Evolutionary conservation across 2,329 filamentous ascomycete species (phyloP).

Genomic region (Hypoxylon sp.): DNA sequence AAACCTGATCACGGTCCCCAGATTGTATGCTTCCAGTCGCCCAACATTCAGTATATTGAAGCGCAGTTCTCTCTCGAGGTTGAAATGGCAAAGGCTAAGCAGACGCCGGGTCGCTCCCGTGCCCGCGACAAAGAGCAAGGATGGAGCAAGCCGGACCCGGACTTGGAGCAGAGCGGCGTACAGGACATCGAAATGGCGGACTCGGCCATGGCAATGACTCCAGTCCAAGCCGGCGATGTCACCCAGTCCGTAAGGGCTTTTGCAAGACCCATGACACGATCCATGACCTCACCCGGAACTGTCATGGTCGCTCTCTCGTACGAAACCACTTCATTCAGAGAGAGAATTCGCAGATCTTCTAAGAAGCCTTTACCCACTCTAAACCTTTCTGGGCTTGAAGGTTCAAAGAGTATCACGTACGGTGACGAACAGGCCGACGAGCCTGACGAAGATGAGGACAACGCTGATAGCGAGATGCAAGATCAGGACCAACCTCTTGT

Average conservation of each 20-base stretch:
- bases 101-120: not conserved
- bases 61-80: not conserved
- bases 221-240: slow-evolving; percentile 11
- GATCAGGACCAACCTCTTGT: slow-evolving; percentile 1
- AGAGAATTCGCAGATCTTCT: slow-evolving; percentile 33
- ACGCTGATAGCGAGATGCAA: slow-evolving; percentile 3
- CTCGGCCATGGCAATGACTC: slow-evolving; percentile 21
- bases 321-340: slow-evolving; percentile 26
- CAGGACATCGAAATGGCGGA: slow-evolving; percentile 27
- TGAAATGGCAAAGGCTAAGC: slow-evolving; percentile 7
- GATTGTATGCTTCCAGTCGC: not conserved
- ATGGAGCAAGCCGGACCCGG: slow-evolving; percentile 1
- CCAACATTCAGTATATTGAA: not conserved
- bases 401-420: slow-evolving; percentile 42
- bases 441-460: slow-evolving; percentile 4
- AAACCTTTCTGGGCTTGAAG: slow-evolving; percentile 42
- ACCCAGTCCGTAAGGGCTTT: slow-evolving; percentile 8
- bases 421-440: slow-evolving; percentile 10
- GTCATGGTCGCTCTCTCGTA: slow-evolving; percentile 16
- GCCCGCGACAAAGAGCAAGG: not conserved
- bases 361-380: slow-evolving; percentile 13
- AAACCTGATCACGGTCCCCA: too few relatives aligned
- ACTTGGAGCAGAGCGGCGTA: slow-evolving; percentile 1
- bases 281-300: slow-evolving; percentile 22
- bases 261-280: slow-evolving; percentile 40